A percentile compares a stretch with the other conserved stretches of the same genome.
Conservation (phyloP, 148 eudicot species). For the Amaranthus hypochondriacus region DNA sequence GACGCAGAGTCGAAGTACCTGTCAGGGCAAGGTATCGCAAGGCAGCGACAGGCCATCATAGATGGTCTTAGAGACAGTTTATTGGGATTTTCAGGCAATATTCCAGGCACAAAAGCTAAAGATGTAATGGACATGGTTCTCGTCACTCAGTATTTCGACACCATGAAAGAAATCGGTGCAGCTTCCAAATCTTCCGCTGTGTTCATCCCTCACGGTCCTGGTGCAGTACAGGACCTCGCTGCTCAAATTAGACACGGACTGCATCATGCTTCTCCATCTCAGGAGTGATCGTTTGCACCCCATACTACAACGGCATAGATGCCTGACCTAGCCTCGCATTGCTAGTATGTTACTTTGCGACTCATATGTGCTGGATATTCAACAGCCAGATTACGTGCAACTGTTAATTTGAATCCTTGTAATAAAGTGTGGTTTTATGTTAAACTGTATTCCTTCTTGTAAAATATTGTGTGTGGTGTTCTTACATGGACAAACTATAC, state of each 20-base stretch:
- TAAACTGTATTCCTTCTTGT: too few relatives aligned
- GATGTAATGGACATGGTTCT: constrained; percentile 48
- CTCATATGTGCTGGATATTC: too few relatives aligned
- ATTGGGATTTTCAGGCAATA: constrained; percentile 31
- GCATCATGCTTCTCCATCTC: constrained; percentile 28
- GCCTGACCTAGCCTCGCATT: too few relatives aligned
- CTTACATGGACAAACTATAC: too few relatives aligned
- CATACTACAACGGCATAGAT: too few relatives aligned
- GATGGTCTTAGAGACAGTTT: constrained; percentile 44
- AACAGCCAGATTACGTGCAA: too few relatives aligned
- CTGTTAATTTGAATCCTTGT: too few relatives aligned
- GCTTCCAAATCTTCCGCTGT: constrained; percentile 36
- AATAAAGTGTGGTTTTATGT: too few relatives aligned
- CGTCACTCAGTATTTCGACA: constrained; percentile 42
- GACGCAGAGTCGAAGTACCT: constrained; percentile 44
- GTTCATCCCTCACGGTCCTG: constrained; percentile 48
- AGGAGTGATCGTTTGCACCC: not conserved
- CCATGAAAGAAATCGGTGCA: constrained; percentile 50
- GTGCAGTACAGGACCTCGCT: constrained; percentile 39
- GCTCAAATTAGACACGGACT: constrained; percentile 39
- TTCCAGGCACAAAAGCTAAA: constrained; percentile 37
- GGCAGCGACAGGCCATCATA: constrained; percentile 42
- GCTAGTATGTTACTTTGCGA: too few relatives aligned
- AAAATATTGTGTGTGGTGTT: too few relatives aligned
- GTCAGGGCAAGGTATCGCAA: constrained; percentile 39